phyloP scores from a whole-genome alignment of 331 rosid genomes.

The Phaseolus coccineus region DNA sequence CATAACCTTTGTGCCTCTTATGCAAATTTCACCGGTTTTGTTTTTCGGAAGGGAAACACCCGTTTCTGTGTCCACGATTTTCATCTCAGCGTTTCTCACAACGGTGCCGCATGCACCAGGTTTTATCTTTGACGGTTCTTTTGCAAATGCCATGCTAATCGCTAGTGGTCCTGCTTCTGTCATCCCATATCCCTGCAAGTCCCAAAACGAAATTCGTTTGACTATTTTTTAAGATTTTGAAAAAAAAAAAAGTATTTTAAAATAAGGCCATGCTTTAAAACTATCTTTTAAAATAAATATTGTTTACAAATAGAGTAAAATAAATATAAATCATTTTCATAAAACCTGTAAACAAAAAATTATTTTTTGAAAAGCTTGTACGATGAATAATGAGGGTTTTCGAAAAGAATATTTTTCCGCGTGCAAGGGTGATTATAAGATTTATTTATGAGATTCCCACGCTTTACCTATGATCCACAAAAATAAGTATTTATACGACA shows the following conservation, averaged over 20 bases:
- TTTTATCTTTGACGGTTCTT: conserved; percentile 63
- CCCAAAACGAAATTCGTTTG: too few relatives aligned
- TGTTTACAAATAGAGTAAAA: background rate
- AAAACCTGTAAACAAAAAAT: background rate
- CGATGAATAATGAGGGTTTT: background rate
- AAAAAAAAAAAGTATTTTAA: too few relatives aligned
- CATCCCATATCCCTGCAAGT: conserved; percentile 82
- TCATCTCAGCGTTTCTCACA: conserved; percentile 83
- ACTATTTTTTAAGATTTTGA: too few relatives aligned
- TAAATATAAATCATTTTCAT: background rate
- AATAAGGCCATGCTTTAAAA: too few relatives aligned
- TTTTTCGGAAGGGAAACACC: conserved; percentile 69
- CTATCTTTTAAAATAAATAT: background rate
- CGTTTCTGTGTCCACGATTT: conserved; percentile 61
- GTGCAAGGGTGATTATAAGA: background rate
- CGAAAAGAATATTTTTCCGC: background rate
- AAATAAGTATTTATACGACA: background rate
- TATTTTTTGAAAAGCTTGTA: background rate
- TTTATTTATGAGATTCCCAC: background rate
- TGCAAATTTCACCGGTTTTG: conserved; percentile 78
- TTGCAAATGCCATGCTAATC: conserved; percentile 76
- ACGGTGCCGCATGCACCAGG: conserved; percentile 83
- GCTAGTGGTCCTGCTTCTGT: conserved; percentile 85
- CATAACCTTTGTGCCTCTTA: conserved; percentile 82
- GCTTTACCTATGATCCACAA: background rate